These are phyloP conservation scores for Penicillium sp. DNA, from an alignment of 2,329 filamentous ascomycete species.

Conservation along the genomic window DNA sequence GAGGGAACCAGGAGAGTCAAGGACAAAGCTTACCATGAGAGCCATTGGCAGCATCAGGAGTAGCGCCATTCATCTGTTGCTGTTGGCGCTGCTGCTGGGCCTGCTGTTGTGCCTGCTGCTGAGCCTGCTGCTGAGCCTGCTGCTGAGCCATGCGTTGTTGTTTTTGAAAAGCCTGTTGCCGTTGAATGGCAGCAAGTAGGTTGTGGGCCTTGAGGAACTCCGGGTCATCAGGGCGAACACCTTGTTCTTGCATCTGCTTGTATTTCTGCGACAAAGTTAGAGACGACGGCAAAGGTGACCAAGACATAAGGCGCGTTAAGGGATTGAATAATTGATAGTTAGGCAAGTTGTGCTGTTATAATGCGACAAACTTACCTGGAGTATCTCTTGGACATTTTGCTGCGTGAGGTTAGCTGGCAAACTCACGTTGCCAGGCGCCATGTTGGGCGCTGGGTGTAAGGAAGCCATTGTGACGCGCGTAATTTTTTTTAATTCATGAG, in stretches of 20 bases:
- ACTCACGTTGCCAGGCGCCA: slow-evolving; percentile 63
- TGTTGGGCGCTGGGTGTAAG: slow-evolving; percentile 69
- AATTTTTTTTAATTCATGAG: slow-evolving; percentile 34
- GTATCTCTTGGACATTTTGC: slow-evolving; percentile 75
- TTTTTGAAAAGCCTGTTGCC: slow-evolving; percentile 59
- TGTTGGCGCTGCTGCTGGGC: slow-evolving; percentile 39
- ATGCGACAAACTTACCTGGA: slow-evolving; percentile 40
- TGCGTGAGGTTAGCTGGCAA: slow-evolving; percentile 69
- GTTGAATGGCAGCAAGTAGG: slow-evolving; percentile 70
- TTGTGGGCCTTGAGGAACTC: slow-evolving; percentile 81
- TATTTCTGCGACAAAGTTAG: slow-evolving; percentile 67
- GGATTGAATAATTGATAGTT: neutral
- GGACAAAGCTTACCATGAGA: slow-evolving; percentile 40
- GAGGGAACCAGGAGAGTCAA: neutral
- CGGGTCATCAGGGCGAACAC: slow-evolving; percentile 77
- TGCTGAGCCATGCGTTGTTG: slow-evolving; percentile 50
- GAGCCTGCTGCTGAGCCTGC: slow-evolving; percentile 34
- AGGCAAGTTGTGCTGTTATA: neutral
- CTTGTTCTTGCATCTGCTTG: slow-evolving; percentile 81
- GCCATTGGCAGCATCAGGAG: slow-evolving; percentile 41
- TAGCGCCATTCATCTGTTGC: slow-evolving; percentile 47
- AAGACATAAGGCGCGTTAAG: neutral
- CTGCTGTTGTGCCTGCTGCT: slow-evolving; percentile 46
- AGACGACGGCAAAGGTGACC: neutral
- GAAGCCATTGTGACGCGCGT: slow-evolving; percentile 67